These are phyloP conservation scores for Erythrophleum fordii DNA, from an alignment of 306 rosid species.

Conservation along the genomic window DNA sequence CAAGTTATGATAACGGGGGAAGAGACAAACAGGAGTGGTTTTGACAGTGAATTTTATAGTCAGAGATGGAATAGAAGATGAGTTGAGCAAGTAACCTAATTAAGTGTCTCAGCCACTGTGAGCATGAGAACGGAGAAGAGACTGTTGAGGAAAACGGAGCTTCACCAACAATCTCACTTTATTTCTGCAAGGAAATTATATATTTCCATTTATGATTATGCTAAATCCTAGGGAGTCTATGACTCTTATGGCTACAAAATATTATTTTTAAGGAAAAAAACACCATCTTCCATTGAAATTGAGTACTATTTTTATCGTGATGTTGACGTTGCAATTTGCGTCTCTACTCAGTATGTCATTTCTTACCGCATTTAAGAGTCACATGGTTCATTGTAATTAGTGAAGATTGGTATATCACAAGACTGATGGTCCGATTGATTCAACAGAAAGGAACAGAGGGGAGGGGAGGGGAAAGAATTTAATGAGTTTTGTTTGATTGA, in stretches of 20 bases:
- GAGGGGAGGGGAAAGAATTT: too few relatives aligned
- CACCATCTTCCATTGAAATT: background rate
- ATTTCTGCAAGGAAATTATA: background rate
- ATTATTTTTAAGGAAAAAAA: background rate
- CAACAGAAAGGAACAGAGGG: too few relatives aligned
- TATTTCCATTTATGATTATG: background rate
- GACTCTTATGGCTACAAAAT: background rate
- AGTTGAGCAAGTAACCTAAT: background rate
- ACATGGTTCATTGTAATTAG: background rate
- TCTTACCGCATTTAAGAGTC: background rate
- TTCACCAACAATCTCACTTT: background rate
- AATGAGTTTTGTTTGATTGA: too few relatives aligned
- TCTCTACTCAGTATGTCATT: background rate
- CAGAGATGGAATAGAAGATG: background rate
- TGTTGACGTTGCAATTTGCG: constrained; percentile 6
- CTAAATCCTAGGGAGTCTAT: background rate
- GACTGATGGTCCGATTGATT: too few relatives aligned
- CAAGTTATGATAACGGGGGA: background rate
- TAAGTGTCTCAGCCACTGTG: background rate
- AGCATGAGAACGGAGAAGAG: background rate
- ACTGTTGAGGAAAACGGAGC: constrained; percentile 7
- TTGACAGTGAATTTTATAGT: too few relatives aligned
- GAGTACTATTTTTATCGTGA: background rate
- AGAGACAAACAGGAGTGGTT: background rate
- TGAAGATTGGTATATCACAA: background rate